Percentiles rank a stretch among this genome's conserved stretches.
phyloP scores from a whole-genome alignment of 2,329 filamentous ascomycete species.

The Alternaria rosae region DNA sequence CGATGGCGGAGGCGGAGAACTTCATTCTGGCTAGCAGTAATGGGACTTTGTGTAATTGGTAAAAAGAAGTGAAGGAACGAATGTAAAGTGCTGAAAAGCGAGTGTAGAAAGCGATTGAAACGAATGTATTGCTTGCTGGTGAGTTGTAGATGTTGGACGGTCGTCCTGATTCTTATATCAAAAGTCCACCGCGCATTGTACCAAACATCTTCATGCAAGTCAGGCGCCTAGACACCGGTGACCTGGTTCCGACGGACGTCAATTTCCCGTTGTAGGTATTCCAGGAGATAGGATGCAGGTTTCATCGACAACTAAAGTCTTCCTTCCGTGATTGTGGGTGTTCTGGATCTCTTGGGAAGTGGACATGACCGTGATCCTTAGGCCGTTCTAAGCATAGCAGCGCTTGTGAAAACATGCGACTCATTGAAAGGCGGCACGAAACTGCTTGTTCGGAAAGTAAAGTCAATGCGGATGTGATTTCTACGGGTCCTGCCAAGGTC shows the following conservation, averaged over 20 bases:
- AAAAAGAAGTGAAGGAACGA: neutral
- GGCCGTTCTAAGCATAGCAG: neutral
- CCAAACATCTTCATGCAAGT: constrained; percentile 1
- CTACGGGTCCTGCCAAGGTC: neutral
- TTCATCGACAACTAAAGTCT: neutral
- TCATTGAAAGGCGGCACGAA: neutral
- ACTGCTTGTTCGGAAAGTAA: neutral
- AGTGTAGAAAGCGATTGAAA: constrained; percentile 8
- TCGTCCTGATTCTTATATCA: neutral
- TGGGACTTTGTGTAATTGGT: constrained; percentile 1
- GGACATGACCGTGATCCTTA: neutral
- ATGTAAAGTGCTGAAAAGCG: constrained; percentile 1
- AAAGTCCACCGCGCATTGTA: neutral
- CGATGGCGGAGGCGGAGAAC: constrained; percentile 11
- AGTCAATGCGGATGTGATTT: neutral
- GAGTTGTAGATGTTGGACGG: neutral
- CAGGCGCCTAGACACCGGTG: neutral
- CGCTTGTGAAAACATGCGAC: neutral
- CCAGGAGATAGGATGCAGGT: neutral
- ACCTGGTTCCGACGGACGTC: neutral
- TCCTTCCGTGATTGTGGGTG: neutral
- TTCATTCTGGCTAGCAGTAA: constrained; percentile 16
- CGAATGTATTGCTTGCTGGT: constrained; percentile 2
- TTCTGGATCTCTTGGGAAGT: neutral
- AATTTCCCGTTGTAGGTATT: neutral